phyloP scores from a whole-genome alignment of 2,329 filamentous ascomycete genomes.

The Bipolaris cookei region DNA sequence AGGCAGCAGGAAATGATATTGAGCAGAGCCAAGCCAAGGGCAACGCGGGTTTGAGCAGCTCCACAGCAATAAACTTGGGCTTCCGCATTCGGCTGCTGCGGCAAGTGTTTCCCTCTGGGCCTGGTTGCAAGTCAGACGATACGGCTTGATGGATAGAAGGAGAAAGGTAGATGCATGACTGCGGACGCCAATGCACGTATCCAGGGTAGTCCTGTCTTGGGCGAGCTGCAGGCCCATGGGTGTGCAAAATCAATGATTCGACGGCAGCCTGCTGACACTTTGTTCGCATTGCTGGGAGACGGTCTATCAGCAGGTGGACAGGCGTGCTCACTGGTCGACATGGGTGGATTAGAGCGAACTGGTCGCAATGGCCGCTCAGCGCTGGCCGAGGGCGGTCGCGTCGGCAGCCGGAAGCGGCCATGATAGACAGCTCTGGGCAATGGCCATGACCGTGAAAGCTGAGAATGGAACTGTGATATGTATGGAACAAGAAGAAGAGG shows the following conservation, averaged over 20 bases:
- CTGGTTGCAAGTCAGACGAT: slow-evolving; percentile 44
- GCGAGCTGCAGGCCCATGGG: slow-evolving; percentile 31
- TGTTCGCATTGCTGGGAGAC: slow-evolving; percentile 22
- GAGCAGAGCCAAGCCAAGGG: not conserved
- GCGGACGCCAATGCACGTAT: slow-evolving; percentile 46
- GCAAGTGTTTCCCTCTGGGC: slow-evolving; percentile 33
- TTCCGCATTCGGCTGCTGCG: slow-evolving; percentile 46
- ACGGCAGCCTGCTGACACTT: slow-evolving; percentile 40
- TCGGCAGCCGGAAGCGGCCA: slow-evolving; percentile 25
- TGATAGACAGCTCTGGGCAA: slow-evolving; percentile 32
- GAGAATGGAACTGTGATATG: too few species aligned
- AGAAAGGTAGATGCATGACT: slow-evolving; percentile 43
- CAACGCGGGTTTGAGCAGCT: slow-evolving; percentile 20
- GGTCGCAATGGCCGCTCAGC: slow-evolving; percentile 13
- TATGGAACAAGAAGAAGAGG: too few species aligned
- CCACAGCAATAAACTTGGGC: slow-evolving; percentile 35
- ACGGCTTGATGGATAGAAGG: slow-evolving; percentile 34
- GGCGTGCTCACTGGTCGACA: slow-evolving; percentile 31
- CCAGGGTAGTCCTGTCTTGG: slow-evolving; percentile 24
- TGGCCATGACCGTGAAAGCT: not conserved
- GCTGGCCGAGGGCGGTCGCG: slow-evolving; percentile 13
- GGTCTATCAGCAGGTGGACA: slow-evolving; percentile 42
- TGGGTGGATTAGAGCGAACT: slow-evolving; percentile 14
- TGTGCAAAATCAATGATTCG: slow-evolving; percentile 36
- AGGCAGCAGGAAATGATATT: slow-evolving; percentile 10